Percentiles rank a stretch among this genome's conserved stretches.
phyloP scores from a whole-genome alignment of 345 rosid genomes.

The Bruguiera parviflora region DNA sequence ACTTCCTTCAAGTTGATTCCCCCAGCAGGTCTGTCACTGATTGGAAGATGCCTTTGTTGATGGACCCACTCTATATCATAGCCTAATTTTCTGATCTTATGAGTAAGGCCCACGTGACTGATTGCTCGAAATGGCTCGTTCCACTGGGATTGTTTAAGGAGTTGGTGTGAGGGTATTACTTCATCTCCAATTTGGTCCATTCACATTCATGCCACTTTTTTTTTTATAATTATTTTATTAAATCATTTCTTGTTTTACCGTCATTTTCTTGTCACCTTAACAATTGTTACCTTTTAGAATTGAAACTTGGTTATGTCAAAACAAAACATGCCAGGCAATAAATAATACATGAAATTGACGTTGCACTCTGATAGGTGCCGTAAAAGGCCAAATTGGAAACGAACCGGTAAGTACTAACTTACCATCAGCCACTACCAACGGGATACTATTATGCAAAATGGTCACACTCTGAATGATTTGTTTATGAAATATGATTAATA shows the following conservation, averaged over 20 bases:
- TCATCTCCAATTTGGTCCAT: slow-evolving; percentile 15
- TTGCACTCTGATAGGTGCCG: no score
- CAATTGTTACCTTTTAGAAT: not conserved
- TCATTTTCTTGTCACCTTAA: slow-evolving; percentile 2
- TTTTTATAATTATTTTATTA: not conserved
- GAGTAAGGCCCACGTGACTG: slow-evolving; percentile 34
- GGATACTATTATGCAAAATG: no score
- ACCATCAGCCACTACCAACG: no score
- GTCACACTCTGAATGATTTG: no score
- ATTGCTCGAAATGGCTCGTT: slow-evolving; percentile 28
- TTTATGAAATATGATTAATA: no score
- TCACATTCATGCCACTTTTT: slow-evolving; percentile 7
- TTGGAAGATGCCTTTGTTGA: slow-evolving; percentile 32
- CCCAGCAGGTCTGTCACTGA: slow-evolving; percentile 11
- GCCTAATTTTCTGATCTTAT: slow-evolving; percentile 33
- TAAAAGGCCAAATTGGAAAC: not conserved
- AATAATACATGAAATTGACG: no score
- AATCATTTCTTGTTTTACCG: slow-evolving; percentile 1
- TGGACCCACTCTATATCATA: slow-evolving; percentile 29
- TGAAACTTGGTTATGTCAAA: not conserved
- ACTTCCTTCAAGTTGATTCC: slow-evolving; percentile 30
- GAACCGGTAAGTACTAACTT: no score
- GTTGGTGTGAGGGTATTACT: slow-evolving; percentile 26
- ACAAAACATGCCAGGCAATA: no score
- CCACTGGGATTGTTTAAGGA: slow-evolving; percentile 7